Percentiles rank a stretch among this genome's conserved stretches.
Conservation (phyloP, 768 basidiomycete species). For the Mycena metata region DNA sequence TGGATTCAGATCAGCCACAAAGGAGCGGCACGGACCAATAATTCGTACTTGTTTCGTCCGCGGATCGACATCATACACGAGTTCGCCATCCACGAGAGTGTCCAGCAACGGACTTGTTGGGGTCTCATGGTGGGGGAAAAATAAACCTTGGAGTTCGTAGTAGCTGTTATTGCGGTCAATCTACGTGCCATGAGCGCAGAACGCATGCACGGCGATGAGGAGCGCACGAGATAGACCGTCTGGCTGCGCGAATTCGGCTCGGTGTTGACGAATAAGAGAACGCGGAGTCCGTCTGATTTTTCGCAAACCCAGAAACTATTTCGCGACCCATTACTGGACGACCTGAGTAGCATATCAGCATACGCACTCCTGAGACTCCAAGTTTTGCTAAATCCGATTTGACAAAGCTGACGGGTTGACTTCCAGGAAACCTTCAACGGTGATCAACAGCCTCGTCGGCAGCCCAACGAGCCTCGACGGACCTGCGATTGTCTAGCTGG, state of each 20-base stretch:
- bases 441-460: not conserved
- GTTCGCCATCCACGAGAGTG: slow-evolving; percentile 93
- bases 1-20: slow-evolving; percentile 8
- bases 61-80: slow-evolving; percentile 92
- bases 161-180: slow-evolving; percentile 96
- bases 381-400: slow-evolving; percentile 73
- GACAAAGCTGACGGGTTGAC: slow-evolving; percentile 94
- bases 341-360: not conserved
- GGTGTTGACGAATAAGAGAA: slow-evolving; percentile 84
- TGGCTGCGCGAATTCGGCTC: slow-evolving; percentile 66
- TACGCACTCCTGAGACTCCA: slow-evolving; percentile 88
- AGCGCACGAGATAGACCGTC: slow-evolving; percentile 80
- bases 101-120: slow-evolving; percentile 76
- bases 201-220: slow-evolving; percentile 4
- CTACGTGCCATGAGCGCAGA: slow-evolving; percentile 55
- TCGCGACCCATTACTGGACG: slow-evolving; percentile 8
- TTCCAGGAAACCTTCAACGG: slow-evolving; percentile 87
- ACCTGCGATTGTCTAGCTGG: slow-evolving; percentile 75
- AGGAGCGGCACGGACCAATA: not conserved
- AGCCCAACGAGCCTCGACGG: slow-evolving; percentile 40
- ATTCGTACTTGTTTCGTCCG: slow-evolving; percentile 72
- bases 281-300: slow-evolving; percentile 96
- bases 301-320: slow-evolving; percentile 98
- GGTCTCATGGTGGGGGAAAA: slow-evolving; percentile 91
- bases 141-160: slow-evolving; percentile 79